Evolutionary conservation across 148 eudicot genomes (phyloP).

Genomic region (Amaranthus palmeri): DNA sequence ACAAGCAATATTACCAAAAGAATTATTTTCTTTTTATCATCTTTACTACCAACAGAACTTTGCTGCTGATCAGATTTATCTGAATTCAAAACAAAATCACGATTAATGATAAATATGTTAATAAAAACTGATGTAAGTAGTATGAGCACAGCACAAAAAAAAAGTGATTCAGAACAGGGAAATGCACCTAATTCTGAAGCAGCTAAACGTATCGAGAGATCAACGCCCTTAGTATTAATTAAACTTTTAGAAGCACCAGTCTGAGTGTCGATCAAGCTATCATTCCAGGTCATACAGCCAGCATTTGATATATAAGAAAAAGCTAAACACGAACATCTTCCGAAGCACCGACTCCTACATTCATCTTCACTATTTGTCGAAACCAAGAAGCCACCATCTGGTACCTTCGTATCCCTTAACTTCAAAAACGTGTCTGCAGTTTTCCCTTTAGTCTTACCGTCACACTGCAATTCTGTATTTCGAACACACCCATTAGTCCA

Average conservation of each 20-base stretch:
- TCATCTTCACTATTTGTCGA: conserved; percentile 12
- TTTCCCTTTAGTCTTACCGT: background rate
- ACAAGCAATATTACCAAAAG: too few species aligned
- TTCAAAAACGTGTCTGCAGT: conserved; percentile 33
- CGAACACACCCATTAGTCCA: conserved; percentile 52
- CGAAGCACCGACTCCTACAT: conserved; percentile 30
- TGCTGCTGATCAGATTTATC: background rate
- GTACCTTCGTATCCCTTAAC: conserved; percentile 29
- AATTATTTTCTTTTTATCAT: background rate
- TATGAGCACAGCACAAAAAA: background rate
- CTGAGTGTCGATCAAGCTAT: conserved; percentile 26
- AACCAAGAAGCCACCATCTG: conserved; percentile 20
- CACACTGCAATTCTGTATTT: conserved; percentile 33
- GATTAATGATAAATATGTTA: background rate
- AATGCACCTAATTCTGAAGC: conserved; percentile 32
- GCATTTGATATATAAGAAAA: conserved; percentile 29
- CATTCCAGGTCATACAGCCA: conserved; percentile 46
- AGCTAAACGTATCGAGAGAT: conserved; percentile 37
- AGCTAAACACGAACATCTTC: conserved; percentile 38
- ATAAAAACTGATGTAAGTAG: too few species aligned
- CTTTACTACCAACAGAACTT: background rate
- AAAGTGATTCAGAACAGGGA: too few species aligned
- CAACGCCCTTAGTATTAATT: conserved; percentile 21
- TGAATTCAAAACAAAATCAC: background rate
- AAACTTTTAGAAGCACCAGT: conserved; percentile 5